phyloP scores from a whole-genome alignment of 2,329 filamentous ascomycete species.

The Aspergillus quadrilineatus region DNA sequence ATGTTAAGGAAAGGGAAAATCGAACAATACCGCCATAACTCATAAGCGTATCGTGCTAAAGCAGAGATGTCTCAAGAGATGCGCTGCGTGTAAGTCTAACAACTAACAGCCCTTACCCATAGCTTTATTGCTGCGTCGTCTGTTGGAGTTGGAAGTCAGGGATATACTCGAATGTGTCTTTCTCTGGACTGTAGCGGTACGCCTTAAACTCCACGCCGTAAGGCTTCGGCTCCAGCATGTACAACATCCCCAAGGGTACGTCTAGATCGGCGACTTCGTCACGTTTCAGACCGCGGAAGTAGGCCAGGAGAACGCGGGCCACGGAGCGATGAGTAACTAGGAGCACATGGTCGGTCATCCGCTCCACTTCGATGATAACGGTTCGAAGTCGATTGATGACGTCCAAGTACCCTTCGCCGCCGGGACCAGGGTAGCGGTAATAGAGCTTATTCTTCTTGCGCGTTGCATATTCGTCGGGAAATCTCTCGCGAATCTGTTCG shows the following conservation, averaged over 20 bases:
- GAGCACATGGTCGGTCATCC: conserved; percentile 92
- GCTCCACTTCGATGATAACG: conserved; percentile 95
- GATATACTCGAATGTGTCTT: conserved; percentile 78
- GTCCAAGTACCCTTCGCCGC: conserved; percentile 93
- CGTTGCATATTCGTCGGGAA: conserved; percentile 76
- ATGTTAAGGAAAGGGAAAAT: not conserved
- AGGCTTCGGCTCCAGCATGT: conserved; percentile 93
- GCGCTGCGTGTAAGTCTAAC: conserved; percentile 3
- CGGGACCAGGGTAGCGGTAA: conserved; percentile 94
- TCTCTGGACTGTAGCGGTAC: conserved; percentile 79
- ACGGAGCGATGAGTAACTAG: conserved; percentile 92
- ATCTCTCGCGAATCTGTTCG: conserved; percentile 76
- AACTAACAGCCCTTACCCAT: not conserved
- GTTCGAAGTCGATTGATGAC: conserved; percentile 93
- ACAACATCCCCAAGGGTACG: conserved; percentile 88
- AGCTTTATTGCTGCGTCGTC: conserved; percentile 27
- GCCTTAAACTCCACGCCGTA: conserved; percentile 97
- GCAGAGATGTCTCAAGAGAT: not conserved
- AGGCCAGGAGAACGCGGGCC: conserved; percentile 87
- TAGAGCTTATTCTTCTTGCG: conserved; percentile 84
- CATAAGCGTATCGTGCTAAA: conserved; percentile 4
- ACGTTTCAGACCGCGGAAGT: conserved; percentile 89
- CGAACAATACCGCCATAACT: not conserved
- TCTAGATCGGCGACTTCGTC: conserved; percentile 94
- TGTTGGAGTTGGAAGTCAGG: conserved; percentile 74